Conservation (phyloP, 2,329 filamentous ascomycete species). For the Fusarium sp. region DNA sequence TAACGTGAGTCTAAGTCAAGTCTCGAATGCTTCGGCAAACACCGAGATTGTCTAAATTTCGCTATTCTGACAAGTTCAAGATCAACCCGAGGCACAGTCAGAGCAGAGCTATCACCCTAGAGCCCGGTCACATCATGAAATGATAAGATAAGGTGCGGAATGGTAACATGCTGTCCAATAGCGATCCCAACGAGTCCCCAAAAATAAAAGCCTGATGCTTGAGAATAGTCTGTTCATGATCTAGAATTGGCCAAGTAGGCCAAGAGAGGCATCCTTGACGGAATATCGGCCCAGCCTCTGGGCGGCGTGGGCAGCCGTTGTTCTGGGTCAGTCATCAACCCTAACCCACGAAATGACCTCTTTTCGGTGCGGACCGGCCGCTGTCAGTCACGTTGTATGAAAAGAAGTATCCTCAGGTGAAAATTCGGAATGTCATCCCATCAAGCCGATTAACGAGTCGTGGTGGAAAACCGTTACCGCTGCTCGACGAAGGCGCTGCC, state of each 20-base stretch:
- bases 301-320: not conserved
- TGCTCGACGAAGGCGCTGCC: conserved; percentile 6
- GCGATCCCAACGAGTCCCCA: no score
- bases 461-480: not conserved
- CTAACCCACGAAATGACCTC: conserved; percentile 11
- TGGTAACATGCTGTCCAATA: not conserved
- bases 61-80: not conserved
- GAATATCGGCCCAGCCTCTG: conserved; percentile 25
- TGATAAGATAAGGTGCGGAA: not conserved
- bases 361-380: not conserved
- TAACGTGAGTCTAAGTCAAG: not conserved
- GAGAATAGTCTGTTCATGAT: not conserved
- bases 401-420: not conserved
- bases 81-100: not conserved
- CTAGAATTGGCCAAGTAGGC: conserved; percentile 1
- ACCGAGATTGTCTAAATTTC: not conserved
- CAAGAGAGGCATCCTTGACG: conserved; percentile 5
- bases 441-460: not conserved
- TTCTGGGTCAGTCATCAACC: conserved; percentile 16
- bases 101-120: not conserved
- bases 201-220: not conserved
- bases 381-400: not conserved
- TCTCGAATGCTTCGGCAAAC: not conserved
- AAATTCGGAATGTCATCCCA: conserved; percentile 9
- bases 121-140: not conserved